A percentile compares a stretch with the other conserved stretches of the same genome.
phyloP scores from a whole-genome alignment of 2,329 filamentous ascomycete genomes.

The Claviceps sp. region DNA sequence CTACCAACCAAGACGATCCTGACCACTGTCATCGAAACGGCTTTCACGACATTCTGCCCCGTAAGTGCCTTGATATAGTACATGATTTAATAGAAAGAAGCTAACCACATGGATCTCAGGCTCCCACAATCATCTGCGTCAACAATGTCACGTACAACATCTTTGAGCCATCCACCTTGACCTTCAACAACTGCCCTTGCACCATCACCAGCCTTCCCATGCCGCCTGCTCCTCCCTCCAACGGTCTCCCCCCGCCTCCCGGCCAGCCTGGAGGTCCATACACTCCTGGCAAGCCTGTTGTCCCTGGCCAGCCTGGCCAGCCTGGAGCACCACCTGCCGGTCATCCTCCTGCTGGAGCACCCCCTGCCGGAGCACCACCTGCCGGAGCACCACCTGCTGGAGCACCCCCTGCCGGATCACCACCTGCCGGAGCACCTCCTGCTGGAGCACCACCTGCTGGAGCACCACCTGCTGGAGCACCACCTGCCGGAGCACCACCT shows the following conservation, averaged over 20 bases:
- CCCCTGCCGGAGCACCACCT: no score
- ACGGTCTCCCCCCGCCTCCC: not conserved
- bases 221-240: not conserved
- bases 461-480: no score
- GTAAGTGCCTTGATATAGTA: slow-evolving; percentile 15
- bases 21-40: slow-evolving; percentile 25
- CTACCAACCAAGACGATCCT: slow-evolving; percentile 9
- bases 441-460: no score
- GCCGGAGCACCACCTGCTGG: no score
- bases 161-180: slow-evolving; percentile 27
- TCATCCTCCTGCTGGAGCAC: not conserved
- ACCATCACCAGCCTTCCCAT: slow-evolving; percentile 20
- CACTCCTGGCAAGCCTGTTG: slow-evolving; percentile 2
- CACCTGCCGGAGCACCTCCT: no score
- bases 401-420: no score
- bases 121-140: slow-evolving; percentile 22
- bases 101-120: slow-evolving; percentile 7
- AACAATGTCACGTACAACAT: slow-evolving; percentile 31
- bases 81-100: not conserved
- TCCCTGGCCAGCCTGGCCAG: not conserved
- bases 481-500: no score
- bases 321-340: no score
- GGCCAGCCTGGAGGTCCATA: not conserved
- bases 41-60: slow-evolving; percentile 30
- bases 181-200: slow-evolving; percentile 35